phyloP scores from a whole-genome alignment of 768 basidiomycete species.

The Boletus huronensis region DNA sequence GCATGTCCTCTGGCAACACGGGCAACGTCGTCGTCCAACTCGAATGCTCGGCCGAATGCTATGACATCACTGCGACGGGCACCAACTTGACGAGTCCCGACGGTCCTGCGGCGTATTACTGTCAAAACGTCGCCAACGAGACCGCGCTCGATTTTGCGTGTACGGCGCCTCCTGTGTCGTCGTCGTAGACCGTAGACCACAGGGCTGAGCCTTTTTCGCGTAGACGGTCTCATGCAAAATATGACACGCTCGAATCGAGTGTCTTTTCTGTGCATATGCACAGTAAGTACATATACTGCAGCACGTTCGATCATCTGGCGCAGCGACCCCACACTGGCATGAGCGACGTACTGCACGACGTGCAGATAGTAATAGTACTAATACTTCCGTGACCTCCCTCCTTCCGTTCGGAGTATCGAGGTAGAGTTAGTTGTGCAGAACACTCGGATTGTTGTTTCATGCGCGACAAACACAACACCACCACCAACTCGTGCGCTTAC shows the following conservation, averaged over 20 bases:
- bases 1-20: constrained; percentile 39
- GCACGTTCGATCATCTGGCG: background rate
- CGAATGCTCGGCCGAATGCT: constrained; percentile 39
- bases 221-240: background rate
- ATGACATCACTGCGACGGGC: constrained; percentile 37
- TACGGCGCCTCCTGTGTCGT: constrained; percentile 8
- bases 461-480: background rate
- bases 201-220: background rate
- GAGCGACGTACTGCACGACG: background rate
- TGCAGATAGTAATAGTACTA: background rate
- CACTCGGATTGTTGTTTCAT: background rate
- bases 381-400: background rate
- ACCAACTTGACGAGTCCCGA: constrained; percentile 25
- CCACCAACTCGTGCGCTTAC: background rate
- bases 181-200: background rate
- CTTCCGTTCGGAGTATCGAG: background rate
- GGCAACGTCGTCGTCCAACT: constrained; percentile 40
- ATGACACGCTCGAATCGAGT: background rate
- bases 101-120: constrained; percentile 33
- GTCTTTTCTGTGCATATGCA: background rate
- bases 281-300: background rate
- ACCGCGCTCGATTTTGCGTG: constrained; percentile 30
- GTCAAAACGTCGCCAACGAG: constrained; percentile 34
- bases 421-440: background rate
- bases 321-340: background rate